Base-by-base conservation (phyloP, 2,329 filamentous ascomycete genomes). In the Sporothrix euskadiensis region DNA sequence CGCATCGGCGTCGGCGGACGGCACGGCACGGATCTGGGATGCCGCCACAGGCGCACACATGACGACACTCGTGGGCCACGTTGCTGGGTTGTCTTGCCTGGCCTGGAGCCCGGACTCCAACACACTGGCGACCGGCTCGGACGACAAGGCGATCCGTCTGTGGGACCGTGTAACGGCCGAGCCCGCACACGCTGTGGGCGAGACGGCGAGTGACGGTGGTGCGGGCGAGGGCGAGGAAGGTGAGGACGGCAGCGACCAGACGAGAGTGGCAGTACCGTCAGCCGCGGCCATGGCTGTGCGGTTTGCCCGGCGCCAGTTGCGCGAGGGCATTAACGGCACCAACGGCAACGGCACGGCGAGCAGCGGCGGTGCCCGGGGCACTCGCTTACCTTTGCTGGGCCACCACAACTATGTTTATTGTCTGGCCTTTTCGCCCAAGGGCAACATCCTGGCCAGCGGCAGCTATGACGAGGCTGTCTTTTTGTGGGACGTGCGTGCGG, bases 381-480 rank as follows among this genome's bases (percentile, higher is more conserved):
- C 85, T 39, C 84, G 85, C 77, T 84, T 84, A 1, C 88, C 89
- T 5, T 85, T 98, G 76, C 86, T 92, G 32, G 95, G 96, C 2
- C 96, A 99, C 79, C 94, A 98, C 81, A 98, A 97, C 82, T 98
- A 98, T 82, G 91, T 99, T 44, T 97, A 97, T 82, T 94, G 92
- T 69, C 85, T 99, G 47, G 94, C 94, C 6, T 98, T 98, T 81
- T 95, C 93, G n/a, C 96, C 96, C 1, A 98, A 98, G 81, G 96
- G 96, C 32, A 99, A 99, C 80, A 97, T 98, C 80, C 88, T 99
- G 47, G 96, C 94, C 19, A 97, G 93, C 77, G 96, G 96, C 14
- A 97, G 93, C 76, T 98, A 98, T 82, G 96, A 99, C 77, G 96
- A 99, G 84, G 96, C 96, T 4, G 94, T 99, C 0, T 98, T 97